Evolutionary conservation across 1,284 basidiomycete species (phyloP).

Genomic region (Trametes sp.): DNA sequence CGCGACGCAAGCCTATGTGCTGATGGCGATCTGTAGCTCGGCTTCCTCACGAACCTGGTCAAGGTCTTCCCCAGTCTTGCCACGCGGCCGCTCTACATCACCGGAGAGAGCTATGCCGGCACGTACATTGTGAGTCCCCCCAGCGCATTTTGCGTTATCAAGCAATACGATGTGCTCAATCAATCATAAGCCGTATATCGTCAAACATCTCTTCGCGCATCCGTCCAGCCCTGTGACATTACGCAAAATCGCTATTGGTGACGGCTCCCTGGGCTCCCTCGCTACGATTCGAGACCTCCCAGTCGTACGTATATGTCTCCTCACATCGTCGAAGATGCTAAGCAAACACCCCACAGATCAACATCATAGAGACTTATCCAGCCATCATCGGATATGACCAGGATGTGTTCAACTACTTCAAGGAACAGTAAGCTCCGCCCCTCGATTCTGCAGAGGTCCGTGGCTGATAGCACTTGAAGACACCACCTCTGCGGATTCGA

Average conservation of each 20-base stretch:
- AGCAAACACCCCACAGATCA: conserved; percentile 47
- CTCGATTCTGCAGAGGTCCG: conserved; percentile 39
- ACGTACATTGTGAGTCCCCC: conserved; percentile 45
- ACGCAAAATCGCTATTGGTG: conserved; percentile 69
- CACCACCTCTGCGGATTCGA: conserved; percentile 56
- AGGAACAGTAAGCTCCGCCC: conserved; percentile 58
- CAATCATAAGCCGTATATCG: conserved; percentile 63
- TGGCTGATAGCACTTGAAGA: conserved; percentile 54
- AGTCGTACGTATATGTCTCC: conserved; percentile 43
- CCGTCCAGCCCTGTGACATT: conserved; percentile 69
- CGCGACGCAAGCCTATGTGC: neutral
- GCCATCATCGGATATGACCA: conserved; percentile 74
- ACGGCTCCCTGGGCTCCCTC: conserved; percentile 59
- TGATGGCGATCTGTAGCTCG: conserved; percentile 23
- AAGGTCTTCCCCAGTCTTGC: conserved; percentile 39
- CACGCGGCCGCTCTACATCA: conserved; percentile 38
- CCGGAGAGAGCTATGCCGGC: conserved; percentile 42
- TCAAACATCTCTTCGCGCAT: conserved; percentile 68
- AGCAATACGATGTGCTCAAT: neutral
- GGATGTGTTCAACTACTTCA: conserved; percentile 70
- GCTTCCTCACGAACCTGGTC: conserved; percentile 35
- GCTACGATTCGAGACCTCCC: conserved; percentile 59
- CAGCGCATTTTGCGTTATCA: neutral
- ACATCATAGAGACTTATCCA: conserved; percentile 69
- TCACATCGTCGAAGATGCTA: neutral